These are phyloP conservation scores for Argentina anserina DNA, from an alignment of 306 rosid genomes.

Conservation along the genomic window DNA sequence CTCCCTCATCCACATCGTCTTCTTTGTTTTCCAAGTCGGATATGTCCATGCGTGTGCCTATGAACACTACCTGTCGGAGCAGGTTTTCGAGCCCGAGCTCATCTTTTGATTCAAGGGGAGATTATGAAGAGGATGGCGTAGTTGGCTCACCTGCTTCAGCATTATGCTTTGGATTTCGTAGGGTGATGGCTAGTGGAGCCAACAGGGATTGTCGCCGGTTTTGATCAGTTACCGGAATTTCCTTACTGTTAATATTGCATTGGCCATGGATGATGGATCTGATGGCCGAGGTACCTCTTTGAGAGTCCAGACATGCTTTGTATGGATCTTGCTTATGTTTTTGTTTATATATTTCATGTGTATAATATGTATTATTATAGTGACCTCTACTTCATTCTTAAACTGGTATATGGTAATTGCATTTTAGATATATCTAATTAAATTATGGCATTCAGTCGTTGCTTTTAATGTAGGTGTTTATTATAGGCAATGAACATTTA, in stretches of 20 bases:
- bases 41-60: conserved; percentile 25
- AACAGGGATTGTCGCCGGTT: conserved; percentile 18
- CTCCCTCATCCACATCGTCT: neutral
- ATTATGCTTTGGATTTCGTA: conserved; percentile 49
- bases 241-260: neutral
- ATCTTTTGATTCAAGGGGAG: conserved; percentile 42
- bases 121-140: conserved; percentile 23
- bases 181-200: conserved; percentile 14
- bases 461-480: too few relatives aligned
- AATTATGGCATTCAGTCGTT: neutral
- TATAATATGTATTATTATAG: neutral
- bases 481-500: neutral
- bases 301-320: neutral
- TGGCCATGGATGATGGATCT: conserved; percentile 15
- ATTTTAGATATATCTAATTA: neutral
- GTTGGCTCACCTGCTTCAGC: conserved; percentile 43
- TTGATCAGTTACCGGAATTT: neutral
- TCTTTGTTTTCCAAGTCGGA: conserved; percentile 20
- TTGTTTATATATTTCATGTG: neutral
- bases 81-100: conserved; percentile 42
- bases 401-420: neutral
- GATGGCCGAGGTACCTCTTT: conserved; percentile 12
- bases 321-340: neutral
- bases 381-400: conserved; percentile 3
- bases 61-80: neutral